phyloP scores from a whole-genome alignment of 768 basidiomycete species.

The Mycena kentingensis region DNA sequence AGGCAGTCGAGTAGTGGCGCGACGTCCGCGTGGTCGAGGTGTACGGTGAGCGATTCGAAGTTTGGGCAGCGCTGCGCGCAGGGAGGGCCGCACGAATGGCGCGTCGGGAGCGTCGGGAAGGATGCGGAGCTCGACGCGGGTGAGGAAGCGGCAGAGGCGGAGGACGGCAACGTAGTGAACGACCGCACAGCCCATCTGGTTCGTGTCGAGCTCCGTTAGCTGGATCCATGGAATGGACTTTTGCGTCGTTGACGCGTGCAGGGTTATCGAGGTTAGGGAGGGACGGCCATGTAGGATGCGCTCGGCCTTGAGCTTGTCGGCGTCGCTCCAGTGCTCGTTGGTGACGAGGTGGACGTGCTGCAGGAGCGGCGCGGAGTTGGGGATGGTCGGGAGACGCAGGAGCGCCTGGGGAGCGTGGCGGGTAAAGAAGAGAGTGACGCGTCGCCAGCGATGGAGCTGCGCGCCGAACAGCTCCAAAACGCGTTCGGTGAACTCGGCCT shows the following conservation, averaged over 20 bases:
- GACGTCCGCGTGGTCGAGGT: constrained; percentile 11
- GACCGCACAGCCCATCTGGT: constrained; percentile 3
- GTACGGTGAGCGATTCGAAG: constrained; percentile 14
- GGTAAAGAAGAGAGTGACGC: constrained; percentile 17
- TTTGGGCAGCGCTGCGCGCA: background rate
- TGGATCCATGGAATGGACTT: constrained; percentile 9
- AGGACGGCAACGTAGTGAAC: constrained; percentile 9
- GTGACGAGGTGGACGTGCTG: constrained; percentile 15
- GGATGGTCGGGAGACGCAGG: constrained; percentile 4
- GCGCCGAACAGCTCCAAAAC: constrained; percentile 7
- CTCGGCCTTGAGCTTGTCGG: background rate
- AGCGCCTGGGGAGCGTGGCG: constrained; percentile 2
- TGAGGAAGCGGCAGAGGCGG: constrained; percentile 9
- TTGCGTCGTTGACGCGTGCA: constrained; percentile 11
- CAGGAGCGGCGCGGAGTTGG: constrained; percentile 12
- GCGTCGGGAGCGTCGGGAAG: background rate
- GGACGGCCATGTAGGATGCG: constrained; percentile 15
- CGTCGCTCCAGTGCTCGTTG: constrained; percentile 8
- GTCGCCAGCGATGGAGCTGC: constrained; percentile 18
- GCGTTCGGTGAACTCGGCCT: constrained; percentile 18
- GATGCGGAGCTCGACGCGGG: constrained; percentile 9
- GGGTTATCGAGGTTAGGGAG: constrained; percentile 13
- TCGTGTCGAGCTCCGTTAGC: constrained; percentile 15
- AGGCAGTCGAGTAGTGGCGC: constrained; percentile 8
- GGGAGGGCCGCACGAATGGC: constrained; percentile 6